Conservation (phyloP, 73 alveolate genomes). For the Tetrahymena malaccensis region DNA sequence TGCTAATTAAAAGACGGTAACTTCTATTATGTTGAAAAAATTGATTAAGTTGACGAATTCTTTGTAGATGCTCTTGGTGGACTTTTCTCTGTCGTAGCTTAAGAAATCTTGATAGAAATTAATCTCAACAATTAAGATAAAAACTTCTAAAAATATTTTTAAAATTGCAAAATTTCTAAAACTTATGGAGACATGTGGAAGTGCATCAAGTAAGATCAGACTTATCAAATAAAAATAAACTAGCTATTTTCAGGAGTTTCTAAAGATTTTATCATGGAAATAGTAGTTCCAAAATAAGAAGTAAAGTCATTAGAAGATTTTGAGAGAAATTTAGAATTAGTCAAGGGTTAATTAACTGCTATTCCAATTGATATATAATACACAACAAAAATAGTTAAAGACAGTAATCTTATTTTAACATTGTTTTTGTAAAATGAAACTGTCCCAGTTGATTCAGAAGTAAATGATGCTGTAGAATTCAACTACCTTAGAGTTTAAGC, state of each 20-base stretch:
- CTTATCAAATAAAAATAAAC: neutral
- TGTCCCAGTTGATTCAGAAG: constrained; percentile 17
- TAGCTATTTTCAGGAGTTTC: constrained; percentile 12
- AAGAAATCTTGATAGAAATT: constrained; percentile 3
- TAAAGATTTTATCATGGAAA: constrained; percentile 28
- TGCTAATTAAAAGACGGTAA: constrained; percentile 60
- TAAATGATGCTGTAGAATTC: constrained; percentile 27
- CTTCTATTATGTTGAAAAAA: constrained; percentile 48
- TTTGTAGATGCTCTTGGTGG: constrained; percentile 46
- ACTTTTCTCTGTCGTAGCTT: constrained; percentile 32
- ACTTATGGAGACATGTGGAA: constrained; percentile 42
- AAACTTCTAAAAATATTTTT: neutral
- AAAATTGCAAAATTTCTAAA: neutral
- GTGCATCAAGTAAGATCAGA: neutral
- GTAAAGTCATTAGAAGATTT: neutral
- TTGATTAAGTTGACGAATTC: constrained; percentile 20
- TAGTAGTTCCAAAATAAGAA: constrained; percentile 1
- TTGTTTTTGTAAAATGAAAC: constrained; percentile 10
- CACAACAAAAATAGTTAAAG: neutral
- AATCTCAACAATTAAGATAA: neutral
- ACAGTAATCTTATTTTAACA: neutral
- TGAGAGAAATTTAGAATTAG: neutral
- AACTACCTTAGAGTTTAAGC: constrained; percentile 40
- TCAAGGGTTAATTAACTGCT: constrained; percentile 4
- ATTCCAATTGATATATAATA: neutral